Evolutionary conservation across 192 early-diverging fungal species (phyloP), one percentile per base, ranked within the genome.

Genomic region (Umbelopsis sp.): DNA sequence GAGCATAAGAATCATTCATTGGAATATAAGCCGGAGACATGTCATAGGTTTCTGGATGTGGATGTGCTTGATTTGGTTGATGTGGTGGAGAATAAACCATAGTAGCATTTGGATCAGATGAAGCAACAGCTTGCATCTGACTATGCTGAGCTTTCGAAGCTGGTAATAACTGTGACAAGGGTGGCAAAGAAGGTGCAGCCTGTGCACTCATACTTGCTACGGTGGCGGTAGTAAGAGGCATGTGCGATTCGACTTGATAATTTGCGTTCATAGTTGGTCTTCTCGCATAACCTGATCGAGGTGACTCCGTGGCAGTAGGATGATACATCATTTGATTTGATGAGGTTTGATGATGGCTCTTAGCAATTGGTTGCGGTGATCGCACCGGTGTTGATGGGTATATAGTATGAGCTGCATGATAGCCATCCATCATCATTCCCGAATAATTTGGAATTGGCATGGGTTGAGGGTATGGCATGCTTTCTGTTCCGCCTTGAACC

Each of bases 321-420:
- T 22, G 23, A 25, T 61, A 61, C 55, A 61, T 61, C 55, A 61
- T 27, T 61, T 61, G 55, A 61, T 23, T 33, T 27, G 55, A 27
- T 27, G 55, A 18, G 12, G 12, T 25, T 61, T 23, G 55, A 35
- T 61, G 55, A 61, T 61, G 55, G 15, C 55, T 61, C 55, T 61
- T 61, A 30, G 55, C 55, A 61, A 61, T 61, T 30, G 55, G 55
- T 35, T 61, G 55, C 30, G 55, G 55, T 61, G 55, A 61, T 61
- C 55, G 55, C 10, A 61, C 30, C 2, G 55, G 13, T 12, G 18
- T 53, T 16, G 55, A 25, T 33, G 53, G 30, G 33, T 61, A 61
- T 61, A 61, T 35, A 37, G 55, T 18, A 61, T 21, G 22, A 52
- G 25, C 27, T 18, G 55, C 18, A 61, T 61, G 55, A 61, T 61